phyloP scores from a whole-genome alignment of 306 rosid species.

The Aeschynomene evenia region DNA sequence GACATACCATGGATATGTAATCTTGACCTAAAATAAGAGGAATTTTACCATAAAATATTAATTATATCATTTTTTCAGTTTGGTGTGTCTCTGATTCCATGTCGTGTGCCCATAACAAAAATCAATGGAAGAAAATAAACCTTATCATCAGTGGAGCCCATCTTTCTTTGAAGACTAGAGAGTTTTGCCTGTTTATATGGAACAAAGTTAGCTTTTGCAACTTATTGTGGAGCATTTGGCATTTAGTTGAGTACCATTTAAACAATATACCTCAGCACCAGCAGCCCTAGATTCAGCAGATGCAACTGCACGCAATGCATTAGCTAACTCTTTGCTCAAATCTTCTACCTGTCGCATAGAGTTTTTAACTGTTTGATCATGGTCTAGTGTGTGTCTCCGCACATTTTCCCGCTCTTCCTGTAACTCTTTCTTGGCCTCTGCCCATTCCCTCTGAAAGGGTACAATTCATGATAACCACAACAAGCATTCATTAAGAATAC shows the following conservation, averaged over 20 bases:
- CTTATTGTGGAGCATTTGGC: not conserved
- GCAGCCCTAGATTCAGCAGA: constrained; percentile 88
- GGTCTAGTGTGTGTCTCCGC: constrained; percentile 58
- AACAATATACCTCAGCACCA: constrained; percentile 70
- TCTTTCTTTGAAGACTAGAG: constrained; percentile 59
- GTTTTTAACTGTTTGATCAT: constrained; percentile 65
- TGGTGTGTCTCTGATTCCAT: no score
- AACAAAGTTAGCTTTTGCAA: not conserved
- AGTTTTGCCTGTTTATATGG: constrained; percentile 58
- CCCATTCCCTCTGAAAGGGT: constrained; percentile 83
- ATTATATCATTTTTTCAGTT: no score
- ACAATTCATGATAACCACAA: constrained; percentile 6
- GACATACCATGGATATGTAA: no score
- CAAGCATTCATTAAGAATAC: not conserved
- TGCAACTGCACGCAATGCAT: constrained; percentile 61
- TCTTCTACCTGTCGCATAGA: constrained; percentile 83
- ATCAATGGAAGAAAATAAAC: constrained; percentile 36
- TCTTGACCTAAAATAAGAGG: no score
- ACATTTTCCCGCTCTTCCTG: constrained; percentile 72
- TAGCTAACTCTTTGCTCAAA: constrained; percentile 70
- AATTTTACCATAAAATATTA: no score
- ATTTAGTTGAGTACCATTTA: not conserved
- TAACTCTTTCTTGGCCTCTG: constrained; percentile 85
- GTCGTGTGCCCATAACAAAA: no score
- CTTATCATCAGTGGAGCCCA: constrained; percentile 49